A percentile compares a stretch with the other conserved stretches of the same genome.
These are phyloP conservation scores for Lepidium sativum DNA, from an alignment of 345 rosid species.

Conservation along the genomic window DNA sequence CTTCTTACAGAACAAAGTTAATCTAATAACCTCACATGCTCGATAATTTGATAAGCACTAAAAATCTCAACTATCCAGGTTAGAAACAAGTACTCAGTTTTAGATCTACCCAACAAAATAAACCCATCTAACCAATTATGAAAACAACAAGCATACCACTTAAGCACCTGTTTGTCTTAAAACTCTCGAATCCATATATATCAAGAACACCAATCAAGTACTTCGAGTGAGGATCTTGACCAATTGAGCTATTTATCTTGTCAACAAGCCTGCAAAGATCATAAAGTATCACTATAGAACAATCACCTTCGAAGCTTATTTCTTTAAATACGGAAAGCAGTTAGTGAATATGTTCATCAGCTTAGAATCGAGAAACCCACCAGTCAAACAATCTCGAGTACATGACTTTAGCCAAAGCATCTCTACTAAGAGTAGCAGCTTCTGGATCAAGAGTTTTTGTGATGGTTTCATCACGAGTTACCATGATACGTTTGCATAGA, in stretches of 20 bases:
- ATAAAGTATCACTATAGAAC: conserved; percentile 10
- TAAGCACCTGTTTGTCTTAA: conserved; percentile 99
- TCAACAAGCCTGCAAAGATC: conserved; percentile 73
- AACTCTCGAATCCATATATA: conserved; percentile 99
- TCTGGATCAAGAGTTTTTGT: conserved; percentile 93
- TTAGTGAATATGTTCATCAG: background rate
- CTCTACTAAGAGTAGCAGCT: conserved; percentile 82
- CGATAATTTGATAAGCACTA: background rate
- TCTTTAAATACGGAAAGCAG: background rate
- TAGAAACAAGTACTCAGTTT: background rate
- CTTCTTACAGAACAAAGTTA: background rate
- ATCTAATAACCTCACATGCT: conserved; percentile 4
- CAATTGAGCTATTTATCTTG: conserved; percentile 82
- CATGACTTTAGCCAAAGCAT: conserved; percentile 92
- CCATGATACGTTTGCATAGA: conserved; percentile 90
- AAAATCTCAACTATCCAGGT: background rate
- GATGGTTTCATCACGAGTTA: conserved; percentile 95
- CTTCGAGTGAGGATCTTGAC: conserved; percentile 89
- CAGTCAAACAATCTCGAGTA: conserved; percentile 96
- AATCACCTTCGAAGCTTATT: background rate
- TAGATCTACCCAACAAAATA: background rate
- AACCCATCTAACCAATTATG: conserved; percentile 29
- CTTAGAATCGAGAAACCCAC: conserved; percentile 35
- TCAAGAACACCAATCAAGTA: conserved; percentile 91
- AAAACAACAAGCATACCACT: conserved; percentile 52